Percentiles rank a stretch among this genome's conserved stretches.
Conservation (phyloP, 129 eudicot genomes). For the sunflower (Helianthus annuus) region HanXRQr2.0-SUNRISE NC_035449.2:8736221-8736720, state of each 20-base stretch:
- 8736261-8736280: conserved; percentile 21
- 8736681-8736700: background rate
- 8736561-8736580: conserved; percentile 20
- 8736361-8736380: conserved; percentile 20
- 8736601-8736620: too few species aligned
- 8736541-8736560: conserved; percentile 15
- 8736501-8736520: background rate
- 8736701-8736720: background rate
- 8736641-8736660: background rate
- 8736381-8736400: conserved; percentile 17
- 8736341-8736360: background rate
- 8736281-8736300: conserved; percentile 28
- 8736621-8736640: background rate
- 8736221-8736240: conserved; percentile 29
- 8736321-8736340: conserved; percentile 1
- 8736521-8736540: background rate
- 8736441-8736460: conserved; percentile 1
- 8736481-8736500: conserved; percentile 27
- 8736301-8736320: conserved; percentile 28
- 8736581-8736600: background rate
- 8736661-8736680: conserved; percentile 15
- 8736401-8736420: conserved; percentile 5
- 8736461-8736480: conserved; percentile 17
- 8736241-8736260: conserved; percentile 14
- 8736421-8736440: conserved; percentile 1